These are phyloP conservation scores for Termitomyces sp. DNA, from an alignment of 768 basidiomycete genomes.

Conservation along the genomic window DNA sequence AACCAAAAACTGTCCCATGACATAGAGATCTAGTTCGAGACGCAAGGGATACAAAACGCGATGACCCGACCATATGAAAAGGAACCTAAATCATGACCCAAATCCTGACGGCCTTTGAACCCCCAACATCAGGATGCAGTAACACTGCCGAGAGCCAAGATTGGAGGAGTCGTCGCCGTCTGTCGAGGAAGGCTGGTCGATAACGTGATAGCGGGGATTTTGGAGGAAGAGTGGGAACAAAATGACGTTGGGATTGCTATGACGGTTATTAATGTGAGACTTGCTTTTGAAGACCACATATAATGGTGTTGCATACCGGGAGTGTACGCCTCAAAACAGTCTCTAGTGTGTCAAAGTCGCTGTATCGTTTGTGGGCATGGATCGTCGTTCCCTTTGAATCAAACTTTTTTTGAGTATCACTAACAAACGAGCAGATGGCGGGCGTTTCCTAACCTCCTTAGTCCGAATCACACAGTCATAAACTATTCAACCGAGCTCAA, in stretches of 20 bases:
- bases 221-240: slow-evolving; percentile 58
- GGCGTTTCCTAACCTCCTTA: slow-evolving; percentile 37
- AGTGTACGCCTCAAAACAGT: slow-evolving; percentile 40
- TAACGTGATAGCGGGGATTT: slow-evolving; percentile 65
- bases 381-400: slow-evolving; percentile 47
- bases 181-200: slow-evolving; percentile 62
- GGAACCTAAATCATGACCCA: slow-evolving; percentile 49
- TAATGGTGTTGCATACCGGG: slow-evolving; percentile 34
- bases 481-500: slow-evolving; percentile 27
- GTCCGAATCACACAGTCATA: slow-evolving; percentile 69
- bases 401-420: neutral
- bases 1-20: neutral
- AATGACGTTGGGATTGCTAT: slow-evolving; percentile 28
- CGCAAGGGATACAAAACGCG: too few species aligned
- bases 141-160: slow-evolving; percentile 61
- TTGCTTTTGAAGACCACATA: neutral
- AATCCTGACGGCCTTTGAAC: slow-evolving; percentile 46
- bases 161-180: slow-evolving; percentile 51
- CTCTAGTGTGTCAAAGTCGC: slow-evolving; percentile 54
- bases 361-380: slow-evolving; percentile 64
- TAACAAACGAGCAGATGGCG: too few species aligned
- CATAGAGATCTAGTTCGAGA: neutral
- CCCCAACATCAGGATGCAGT: slow-evolving; percentile 67
- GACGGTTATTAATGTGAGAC: neutral
- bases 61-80: neutral